Evolutionary conservation across 2,329 filamentous ascomycete genomes (phyloP).

Genomic region (Venturia effusa): DNA sequence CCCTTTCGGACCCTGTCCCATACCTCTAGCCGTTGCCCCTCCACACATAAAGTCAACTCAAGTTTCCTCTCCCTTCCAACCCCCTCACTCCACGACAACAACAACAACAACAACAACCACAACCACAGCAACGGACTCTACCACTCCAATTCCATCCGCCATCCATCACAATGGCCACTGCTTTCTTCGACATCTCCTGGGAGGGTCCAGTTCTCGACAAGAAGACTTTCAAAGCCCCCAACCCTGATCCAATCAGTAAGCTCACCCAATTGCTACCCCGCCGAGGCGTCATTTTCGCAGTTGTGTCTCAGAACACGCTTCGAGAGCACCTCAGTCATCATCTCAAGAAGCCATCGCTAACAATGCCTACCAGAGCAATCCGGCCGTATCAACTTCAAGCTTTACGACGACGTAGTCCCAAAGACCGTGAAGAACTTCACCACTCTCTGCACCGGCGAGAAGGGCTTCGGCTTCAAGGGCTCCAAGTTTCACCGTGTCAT

Average conservation of each 20-base stretch:
- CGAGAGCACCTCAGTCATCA: slow-evolving; percentile 75
- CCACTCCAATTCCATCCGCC: neutral
- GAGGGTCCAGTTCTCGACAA: slow-evolving; percentile 10
- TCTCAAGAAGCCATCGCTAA: slow-evolving; percentile 83
- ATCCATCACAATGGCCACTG: neutral
- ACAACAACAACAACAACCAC: neutral
- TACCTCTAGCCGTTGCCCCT: neutral
- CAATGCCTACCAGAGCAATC: slow-evolving; percentile 73
- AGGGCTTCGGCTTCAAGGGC: slow-evolving; percentile 86
- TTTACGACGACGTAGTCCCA: slow-evolving; percentile 76
- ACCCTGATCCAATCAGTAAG: neutral
- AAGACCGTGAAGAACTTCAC: slow-evolving; percentile 87
- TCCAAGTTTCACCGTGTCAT: slow-evolving; percentile 93
- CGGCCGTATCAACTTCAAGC: slow-evolving; percentile 82
- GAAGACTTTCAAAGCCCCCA: neutral
- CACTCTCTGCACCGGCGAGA: slow-evolving; percentile 82
- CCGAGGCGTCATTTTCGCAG: slow-evolving; percentile 65
- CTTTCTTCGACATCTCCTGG: slow-evolving; percentile 9
- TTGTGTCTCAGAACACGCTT: slow-evolving; percentile 78
- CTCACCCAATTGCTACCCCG: neutral
- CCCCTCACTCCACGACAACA: neutral
- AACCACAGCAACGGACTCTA: neutral
- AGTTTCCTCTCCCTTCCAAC: neutral
- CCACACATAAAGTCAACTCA: neutral
- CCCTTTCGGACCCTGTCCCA: neutral